phyloP scores from a whole-genome alignment of 306 rosid species.

The Inga oerstediana region DNA sequence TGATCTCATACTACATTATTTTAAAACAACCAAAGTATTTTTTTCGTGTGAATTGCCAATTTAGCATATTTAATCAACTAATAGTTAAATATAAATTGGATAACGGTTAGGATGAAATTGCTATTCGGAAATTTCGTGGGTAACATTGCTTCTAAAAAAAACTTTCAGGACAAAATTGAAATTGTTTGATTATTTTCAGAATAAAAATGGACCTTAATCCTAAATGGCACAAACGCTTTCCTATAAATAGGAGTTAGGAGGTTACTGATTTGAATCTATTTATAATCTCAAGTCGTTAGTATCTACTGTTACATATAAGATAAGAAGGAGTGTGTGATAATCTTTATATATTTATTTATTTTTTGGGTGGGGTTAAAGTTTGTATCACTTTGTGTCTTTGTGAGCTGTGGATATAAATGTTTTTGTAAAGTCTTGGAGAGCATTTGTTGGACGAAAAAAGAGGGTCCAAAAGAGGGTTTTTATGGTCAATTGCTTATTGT shows the following conservation, averaged over 20 bases:
- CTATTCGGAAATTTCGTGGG: no score
- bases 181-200: no score
- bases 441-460: background rate
- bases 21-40: background rate
- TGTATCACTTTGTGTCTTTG: background rate
- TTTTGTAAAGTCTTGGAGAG: background rate
- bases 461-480: background rate
- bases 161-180: accelerated
- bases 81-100: accelerated
- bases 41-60: no score
- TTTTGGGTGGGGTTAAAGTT: background rate
- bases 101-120: no score
- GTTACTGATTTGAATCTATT: no score
- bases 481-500: background rate
- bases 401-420: background rate
- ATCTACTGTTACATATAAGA: no score
- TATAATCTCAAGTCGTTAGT: no score
- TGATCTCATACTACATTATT: background rate
- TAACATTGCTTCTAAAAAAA: no score
- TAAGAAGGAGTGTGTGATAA: background rate
- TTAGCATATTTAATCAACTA: no score
- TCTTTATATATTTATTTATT: background rate
- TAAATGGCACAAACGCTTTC: no score
- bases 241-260: no score
- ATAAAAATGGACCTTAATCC: no score